A percentile compares a stretch with the other conserved stretches of the same genome.
Conservation (phyloP, 192 early-diverging fungal genomes). For the Coemansia sp. region DNA sequence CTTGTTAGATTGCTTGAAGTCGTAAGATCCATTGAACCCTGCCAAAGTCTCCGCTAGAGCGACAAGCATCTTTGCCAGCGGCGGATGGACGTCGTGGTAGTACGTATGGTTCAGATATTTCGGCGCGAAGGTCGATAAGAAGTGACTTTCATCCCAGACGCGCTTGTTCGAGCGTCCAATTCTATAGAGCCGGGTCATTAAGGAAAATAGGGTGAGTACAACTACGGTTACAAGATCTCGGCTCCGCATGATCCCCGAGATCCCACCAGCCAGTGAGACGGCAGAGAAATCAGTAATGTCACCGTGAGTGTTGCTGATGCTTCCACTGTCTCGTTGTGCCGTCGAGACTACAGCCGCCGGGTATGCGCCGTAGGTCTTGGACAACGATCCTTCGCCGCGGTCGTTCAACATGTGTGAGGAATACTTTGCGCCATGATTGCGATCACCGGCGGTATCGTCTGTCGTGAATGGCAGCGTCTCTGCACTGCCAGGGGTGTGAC, state of each 20-base stretch:
- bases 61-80: constrained; percentile 81
- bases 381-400: not conserved
- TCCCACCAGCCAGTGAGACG: constrained; percentile 23
- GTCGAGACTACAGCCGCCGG: constrained; percentile 9
- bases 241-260: constrained; percentile 50
- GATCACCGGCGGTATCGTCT: constrained; percentile 21
- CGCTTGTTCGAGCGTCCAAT: constrained; percentile 63
- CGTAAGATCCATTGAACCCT: constrained; percentile 69
- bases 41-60: constrained; percentile 65
- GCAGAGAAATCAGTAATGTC: constrained; percentile 37
- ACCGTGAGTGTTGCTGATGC: not conserved
- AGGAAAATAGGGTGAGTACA: constrained; percentile 63
- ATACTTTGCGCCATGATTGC: not conserved
- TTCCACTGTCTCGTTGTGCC: constrained; percentile 2
- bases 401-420: not conserved
- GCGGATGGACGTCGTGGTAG: constrained; percentile 98
- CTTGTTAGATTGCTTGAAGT: constrained; percentile 64
- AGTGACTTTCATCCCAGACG: constrained; percentile 74
- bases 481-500: constrained; percentile 14
- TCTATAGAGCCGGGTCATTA: constrained; percentile 67
- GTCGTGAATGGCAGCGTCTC: constrained; percentile 19
- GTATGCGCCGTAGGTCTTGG: constrained; percentile 44
- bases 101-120: constrained; percentile 90
- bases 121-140: constrained; percentile 74
- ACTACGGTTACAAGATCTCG: constrained; percentile 54